A percentile compares a stretch with the other conserved stretches of the same genome.
These are phyloP conservation scores for Graphilbum sp. DNA, from an alignment of 2,329 filamentous ascomycete species.

Conservation along the genomic window DNA sequence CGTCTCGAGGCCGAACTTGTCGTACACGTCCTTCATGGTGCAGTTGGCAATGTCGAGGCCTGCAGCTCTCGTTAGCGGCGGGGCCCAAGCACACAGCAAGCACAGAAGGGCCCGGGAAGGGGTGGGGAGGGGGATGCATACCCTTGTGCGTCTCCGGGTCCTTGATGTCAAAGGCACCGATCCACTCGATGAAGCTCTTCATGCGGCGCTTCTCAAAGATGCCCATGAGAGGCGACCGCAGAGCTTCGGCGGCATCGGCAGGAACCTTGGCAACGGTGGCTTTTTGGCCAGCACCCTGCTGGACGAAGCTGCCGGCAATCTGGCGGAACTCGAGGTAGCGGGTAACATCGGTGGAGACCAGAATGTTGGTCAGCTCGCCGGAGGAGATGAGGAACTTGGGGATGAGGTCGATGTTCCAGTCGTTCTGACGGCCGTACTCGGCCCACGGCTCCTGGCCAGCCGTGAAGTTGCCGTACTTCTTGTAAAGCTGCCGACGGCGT, in stretches of 20 bases:
- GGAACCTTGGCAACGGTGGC: constrained; percentile 95
- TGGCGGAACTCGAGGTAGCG: constrained; percentile 86
- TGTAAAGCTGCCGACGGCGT: constrained; percentile 88
- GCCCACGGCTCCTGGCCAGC: constrained; percentile 86
- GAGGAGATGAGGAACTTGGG: constrained; percentile 98
- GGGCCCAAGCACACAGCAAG: background rate
- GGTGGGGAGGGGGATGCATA: background rate
- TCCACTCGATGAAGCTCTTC: constrained; percentile 93
- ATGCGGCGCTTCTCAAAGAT: constrained; percentile 95
- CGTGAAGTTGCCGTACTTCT: constrained; percentile 77
- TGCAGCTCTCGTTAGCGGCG: background rate
- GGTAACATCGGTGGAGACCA: constrained; percentile 87
- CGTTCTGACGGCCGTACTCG: constrained; percentile 88
- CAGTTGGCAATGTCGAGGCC: constrained; percentile 63
- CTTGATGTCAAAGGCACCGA: constrained; percentile 68
- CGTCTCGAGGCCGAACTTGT: constrained; percentile 88
- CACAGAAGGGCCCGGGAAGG: too few relatives aligned
- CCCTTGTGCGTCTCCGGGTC: constrained; percentile 71
- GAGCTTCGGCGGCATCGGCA: constrained; percentile 76
- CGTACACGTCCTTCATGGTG: constrained; percentile 97
- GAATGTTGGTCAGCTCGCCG: constrained; percentile 94
- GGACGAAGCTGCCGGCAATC: constrained; percentile 90
- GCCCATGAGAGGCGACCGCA: constrained; percentile 88
- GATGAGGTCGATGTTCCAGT: constrained; percentile 99
- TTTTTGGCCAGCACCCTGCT: constrained; percentile 68